Evolutionary conservation across 345 rosid species (phyloP).

Genomic region (Pseudoturritis turrita): DNA sequence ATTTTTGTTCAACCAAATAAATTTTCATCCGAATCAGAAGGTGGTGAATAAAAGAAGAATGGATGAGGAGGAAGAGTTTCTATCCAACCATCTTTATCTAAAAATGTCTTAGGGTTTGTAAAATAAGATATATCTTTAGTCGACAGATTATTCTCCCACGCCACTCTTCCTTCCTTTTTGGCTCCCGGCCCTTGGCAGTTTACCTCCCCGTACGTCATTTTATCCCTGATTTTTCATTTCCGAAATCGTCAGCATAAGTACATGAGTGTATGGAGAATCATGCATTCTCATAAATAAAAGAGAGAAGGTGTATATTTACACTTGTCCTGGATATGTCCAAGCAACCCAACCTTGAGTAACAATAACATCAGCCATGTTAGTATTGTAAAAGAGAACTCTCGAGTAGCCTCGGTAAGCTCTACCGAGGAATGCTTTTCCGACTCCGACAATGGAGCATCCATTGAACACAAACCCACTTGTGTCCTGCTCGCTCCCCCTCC

Average conservation of each 20-base stretch:
- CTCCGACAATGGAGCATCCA: slow-evolving; percentile 10
- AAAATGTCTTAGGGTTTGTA: not conserved
- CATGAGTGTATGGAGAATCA: not conserved
- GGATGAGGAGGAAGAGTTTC: not conserved
- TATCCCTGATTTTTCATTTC: not conserved
- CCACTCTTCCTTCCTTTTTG: not conserved
- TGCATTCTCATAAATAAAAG: no score
- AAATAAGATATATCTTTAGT: not conserved
- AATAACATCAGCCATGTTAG: slow-evolving; percentile 6
- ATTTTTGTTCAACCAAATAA: not conserved
- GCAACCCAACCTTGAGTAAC: slow-evolving; percentile 36
- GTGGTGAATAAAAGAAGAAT: not conserved
- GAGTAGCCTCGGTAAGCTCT: slow-evolving; percentile 34
- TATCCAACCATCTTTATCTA: slow-evolving; percentile 8
- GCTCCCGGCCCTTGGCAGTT: not conserved
- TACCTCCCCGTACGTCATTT: not conserved
- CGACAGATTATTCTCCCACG: not conserved
- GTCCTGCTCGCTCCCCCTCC: not conserved
- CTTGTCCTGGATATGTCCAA: slow-evolving; percentile 20
- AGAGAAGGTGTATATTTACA: slow-evolving; percentile 17
- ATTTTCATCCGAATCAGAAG: not conserved
- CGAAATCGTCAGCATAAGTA: not conserved
- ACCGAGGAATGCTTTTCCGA: slow-evolving; percentile 30
- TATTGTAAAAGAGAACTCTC: slow-evolving; percentile 24
- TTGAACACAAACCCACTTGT: slow-evolving; percentile 34